Base-by-base conservation (phyloP, 768 basidiomycete genomes). In the Lentinus brumalis region DNA sequence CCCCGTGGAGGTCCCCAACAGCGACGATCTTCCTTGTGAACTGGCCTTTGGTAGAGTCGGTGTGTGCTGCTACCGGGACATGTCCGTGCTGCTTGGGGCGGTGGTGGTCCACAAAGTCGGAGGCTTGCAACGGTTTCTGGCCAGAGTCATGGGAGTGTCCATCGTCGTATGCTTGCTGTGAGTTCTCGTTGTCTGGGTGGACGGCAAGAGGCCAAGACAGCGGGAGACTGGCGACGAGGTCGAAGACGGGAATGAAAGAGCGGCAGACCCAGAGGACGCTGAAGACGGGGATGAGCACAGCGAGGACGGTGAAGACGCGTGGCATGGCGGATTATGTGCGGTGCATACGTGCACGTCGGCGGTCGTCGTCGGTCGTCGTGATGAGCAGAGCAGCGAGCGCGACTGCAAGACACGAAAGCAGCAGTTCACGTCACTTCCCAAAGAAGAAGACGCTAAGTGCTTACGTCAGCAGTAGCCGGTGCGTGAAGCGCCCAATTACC, bases 1-100 rank as follows among this genome's bases (percentile, higher is more conserved):
- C 94, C 0, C 96, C 95, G 67, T 98, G 96, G 38, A 98, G 75
- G 67, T 98, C 96, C 0, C 94, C 95, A 0, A 97, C 89, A 11
- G 93, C 95, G 0, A 96, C 86, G 26, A 98, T 90, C 62, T 83
- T 85, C 41, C 69, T 51, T 31, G 16, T 67, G 54, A 70, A 73
- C 26, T 60, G 38, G 35, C 64, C 62, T 18, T 53, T 50, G 1
- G 35, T 45, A 29, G 39, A 42, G 2, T 18, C 32, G 9, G 52
- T 26, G 29, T 5, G 31, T 38, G 26, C 50, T 4, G n/a, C n/a
- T 16, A 44, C 18, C 5, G 41, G 49, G 6, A n/a, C 47, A 26
- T 39, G 56, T 18, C 51, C 18, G 44, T 21, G 21, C 21, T 53
- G 29, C 31, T 41, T 18, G 53, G 47, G 16, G 40, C 53, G 50